Percentiles rank a stretch among this genome's conserved stretches.
phyloP scores from a whole-genome alignment of 345 rosid species.

The Ailanthus altissimus region DNA sequence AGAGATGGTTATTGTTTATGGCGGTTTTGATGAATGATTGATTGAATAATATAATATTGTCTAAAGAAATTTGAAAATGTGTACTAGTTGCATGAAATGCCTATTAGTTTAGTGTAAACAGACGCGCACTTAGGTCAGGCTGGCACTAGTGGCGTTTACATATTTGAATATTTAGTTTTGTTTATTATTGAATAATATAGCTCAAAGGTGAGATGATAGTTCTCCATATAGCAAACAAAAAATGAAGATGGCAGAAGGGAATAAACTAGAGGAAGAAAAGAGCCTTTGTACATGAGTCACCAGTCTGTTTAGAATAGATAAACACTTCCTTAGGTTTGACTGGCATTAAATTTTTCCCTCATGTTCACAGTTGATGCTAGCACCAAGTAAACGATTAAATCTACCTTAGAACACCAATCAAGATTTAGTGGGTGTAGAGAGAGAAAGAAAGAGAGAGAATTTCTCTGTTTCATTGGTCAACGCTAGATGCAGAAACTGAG shows the following conservation, averaged over 20 bases:
- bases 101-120: conserved; percentile 2
- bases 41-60: background rate
- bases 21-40: conserved; percentile 18
- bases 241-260: background rate
- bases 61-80: background rate
- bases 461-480: conserved; percentile 28
- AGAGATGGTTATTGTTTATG: background rate
- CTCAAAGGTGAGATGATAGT: conserved; percentile 7
- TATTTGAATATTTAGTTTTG: background rate
- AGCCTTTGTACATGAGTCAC: background rate
- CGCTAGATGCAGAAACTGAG: conserved; percentile 19
- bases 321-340: conserved; percentile 22
- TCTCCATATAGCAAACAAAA: conserved; percentile 12
- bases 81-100: background rate
- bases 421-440: conserved; percentile 21
- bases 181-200: background rate
- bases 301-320: conserved; percentile 1
- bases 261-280: background rate
- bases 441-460: conserved; percentile 19
- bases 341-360: background rate
- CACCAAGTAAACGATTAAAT: conserved; percentile 21
- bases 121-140: conserved; percentile 9
- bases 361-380: conserved; percentile 26
- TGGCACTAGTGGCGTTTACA: conserved; percentile 2
- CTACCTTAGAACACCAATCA: conserved; percentile 20